Evolutionary conservation across 2,329 filamentous ascomycete species (phyloP), one percentile per base, ranked within the genome.

Genomic region (Trichoderma oligosporum): DNA sequence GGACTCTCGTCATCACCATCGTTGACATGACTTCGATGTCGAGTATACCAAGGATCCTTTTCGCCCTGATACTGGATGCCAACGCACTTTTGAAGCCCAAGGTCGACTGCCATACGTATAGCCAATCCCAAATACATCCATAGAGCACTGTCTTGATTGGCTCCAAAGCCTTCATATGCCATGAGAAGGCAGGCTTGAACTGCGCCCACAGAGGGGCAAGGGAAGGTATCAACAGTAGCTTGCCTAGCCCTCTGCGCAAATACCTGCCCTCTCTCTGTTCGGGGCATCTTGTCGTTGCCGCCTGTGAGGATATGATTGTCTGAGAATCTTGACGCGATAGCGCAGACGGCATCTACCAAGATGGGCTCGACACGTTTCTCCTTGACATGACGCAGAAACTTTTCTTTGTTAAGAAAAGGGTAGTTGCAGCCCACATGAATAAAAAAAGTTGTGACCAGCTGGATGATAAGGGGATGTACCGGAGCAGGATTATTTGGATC

Each of bases 41-140:
- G 73, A 18, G 73, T 72, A 62, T 78, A 77, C 73, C 76, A 76
- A 2, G 76, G 74, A 22, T 82, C 78, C 60, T 73, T 79, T 57
- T 78, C 76, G n/a, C 78, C 78, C 62, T 82, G 81, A 59, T 81
- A 82, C 59, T 78, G 79, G 46, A 95, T 79, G 0, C 90, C 91
- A 61, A 92, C 86, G 14, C 88, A 78, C 62, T 91, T 95, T 63
- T 93, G 89, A 62, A 96, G 78, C 0, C 91, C 91, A 8, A 96
- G 73, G 66, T 91, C 87, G 60, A 89, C 82, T 0, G 87, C 87
- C 84, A 91, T 88, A 12, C 91, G 85, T 60, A 96, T 96, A 0
- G 91, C 87, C 51, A 93, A 86, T 0, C 91, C 91, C 1, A 96
- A 78, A 67, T 95, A 96, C 90, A 96, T 95, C 91, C 91, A 96